phyloP scores from a whole-genome alignment of 2,329 filamentous ascomycete genomes.

The Trichophyton schoenleinii region DNA sequence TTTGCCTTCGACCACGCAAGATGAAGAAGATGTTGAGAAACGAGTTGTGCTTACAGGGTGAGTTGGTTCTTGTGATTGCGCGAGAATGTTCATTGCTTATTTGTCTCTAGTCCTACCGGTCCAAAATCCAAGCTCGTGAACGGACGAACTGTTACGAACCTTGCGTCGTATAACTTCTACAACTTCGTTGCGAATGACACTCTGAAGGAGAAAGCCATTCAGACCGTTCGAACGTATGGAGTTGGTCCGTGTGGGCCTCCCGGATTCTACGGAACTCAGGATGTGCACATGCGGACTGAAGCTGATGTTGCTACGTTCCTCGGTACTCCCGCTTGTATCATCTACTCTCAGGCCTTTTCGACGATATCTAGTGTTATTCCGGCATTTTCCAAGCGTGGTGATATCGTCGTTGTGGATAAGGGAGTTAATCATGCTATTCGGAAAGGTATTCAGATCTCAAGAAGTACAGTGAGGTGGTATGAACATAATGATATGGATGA shows the following conservation, averaged over 20 bases:
- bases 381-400: conserved; percentile 89
- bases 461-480: conserved; percentile 86
- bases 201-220: conserved; percentile 88
- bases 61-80: conserved; percentile 12
- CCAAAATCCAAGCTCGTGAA: conserved; percentile 80
- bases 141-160: conserved; percentile 81
- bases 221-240: conserved; percentile 85
- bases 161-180: conserved; percentile 94
- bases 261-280: conserved; percentile 95
- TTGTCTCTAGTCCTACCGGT: conserved; percentile 56
- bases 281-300: conserved; percentile 96
- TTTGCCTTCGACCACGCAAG: conserved; percentile 55
- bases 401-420: conserved; percentile 91
- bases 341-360: conserved; percentile 92
- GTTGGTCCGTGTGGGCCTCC: conserved; percentile 94
- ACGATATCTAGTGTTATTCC: conserved; percentile 96
- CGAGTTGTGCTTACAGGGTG: conserved; percentile 81
- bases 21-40: conserved; percentile 72
- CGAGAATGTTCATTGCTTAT: not conserved
- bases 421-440: conserved; percentile 88
- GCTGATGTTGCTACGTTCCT: conserved; percentile 83
- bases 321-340: conserved; percentile 76
- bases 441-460: conserved; percentile 83
- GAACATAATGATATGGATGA: conserved; percentile 95
- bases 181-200: conserved; percentile 89